These are phyloP conservation scores for Malassezia nana DNA, from an alignment of 1,284 basidiomycete genomes.

Conservation along the genomic window DNA sequence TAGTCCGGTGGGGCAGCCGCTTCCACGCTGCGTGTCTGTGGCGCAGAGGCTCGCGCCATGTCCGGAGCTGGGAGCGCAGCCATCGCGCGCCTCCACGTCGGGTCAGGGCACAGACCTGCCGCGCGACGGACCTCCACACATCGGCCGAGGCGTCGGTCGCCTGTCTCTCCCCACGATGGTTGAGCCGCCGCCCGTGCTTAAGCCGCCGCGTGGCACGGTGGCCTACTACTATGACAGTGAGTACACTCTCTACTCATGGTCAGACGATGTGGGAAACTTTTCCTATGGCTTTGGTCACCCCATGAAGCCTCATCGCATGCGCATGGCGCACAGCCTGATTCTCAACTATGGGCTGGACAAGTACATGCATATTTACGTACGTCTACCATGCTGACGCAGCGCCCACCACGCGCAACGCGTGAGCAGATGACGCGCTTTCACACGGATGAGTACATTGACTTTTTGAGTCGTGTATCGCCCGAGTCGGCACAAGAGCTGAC, in stretches of 20 bases:
- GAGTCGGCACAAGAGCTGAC: constrained; percentile 55
- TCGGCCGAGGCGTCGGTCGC: constrained; percentile 10
- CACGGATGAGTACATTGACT: constrained; percentile 94
- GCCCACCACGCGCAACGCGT: constrained; percentile 67
- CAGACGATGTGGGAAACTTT: constrained; percentile 64
- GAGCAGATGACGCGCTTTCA: constrained; percentile 85
- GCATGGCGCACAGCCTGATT: constrained; percentile 72
- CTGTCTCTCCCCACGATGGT: constrained; percentile 14
- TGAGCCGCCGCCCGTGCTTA: constrained; percentile 31
- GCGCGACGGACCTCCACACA: constrained; percentile 12
- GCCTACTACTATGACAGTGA: constrained; percentile 36
- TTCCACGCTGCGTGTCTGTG: neutral
- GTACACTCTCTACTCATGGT: neutral
- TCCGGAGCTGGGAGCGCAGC: neutral
- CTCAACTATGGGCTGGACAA: constrained; percentile 78
- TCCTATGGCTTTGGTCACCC: constrained; percentile 79
- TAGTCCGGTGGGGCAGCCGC: neutral
- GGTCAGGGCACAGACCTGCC: neutral
- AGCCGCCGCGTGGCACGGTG: constrained; percentile 26
- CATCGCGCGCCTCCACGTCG: constrained; percentile 1
- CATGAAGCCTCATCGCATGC: constrained; percentile 69
- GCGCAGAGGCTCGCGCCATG: neutral
- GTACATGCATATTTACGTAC: constrained; percentile 79
- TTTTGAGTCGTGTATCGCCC: constrained; percentile 74
- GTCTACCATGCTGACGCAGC: constrained; percentile 53